Percentiles rank a stretch among this genome's conserved stretches.
phyloP scores from a whole-genome alignment of 2,329 filamentous ascomycete species.

The Paracoccidioides lutzii region DNA sequence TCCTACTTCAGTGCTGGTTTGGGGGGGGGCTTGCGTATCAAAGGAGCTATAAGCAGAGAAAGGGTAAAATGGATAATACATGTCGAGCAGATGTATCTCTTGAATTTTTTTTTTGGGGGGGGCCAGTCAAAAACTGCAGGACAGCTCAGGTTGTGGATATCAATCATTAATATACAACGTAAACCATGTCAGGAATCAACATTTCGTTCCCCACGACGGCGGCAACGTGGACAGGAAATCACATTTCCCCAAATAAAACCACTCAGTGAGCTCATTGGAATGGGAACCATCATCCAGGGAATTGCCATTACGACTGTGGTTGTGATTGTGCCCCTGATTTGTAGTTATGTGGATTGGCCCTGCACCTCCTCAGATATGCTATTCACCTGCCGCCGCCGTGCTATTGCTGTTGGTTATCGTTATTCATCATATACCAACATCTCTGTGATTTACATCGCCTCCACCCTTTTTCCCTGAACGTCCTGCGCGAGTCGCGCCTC shows the following conservation, averaged over 20 bases:
- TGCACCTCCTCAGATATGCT: not conserved
- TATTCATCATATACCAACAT: not conserved
- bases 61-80: too few relatives aligned
- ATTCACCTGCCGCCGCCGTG: not conserved
- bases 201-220: slow-evolving; percentile 6
- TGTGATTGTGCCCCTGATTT: not conserved
- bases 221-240: slow-evolving; percentile 11
- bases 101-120: too few relatives aligned
- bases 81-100: too few relatives aligned
- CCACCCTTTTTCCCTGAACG: not conserved
- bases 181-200: not conserved
- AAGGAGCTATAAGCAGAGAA: too few relatives aligned
- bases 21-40: too few relatives aligned
- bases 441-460: not conserved
- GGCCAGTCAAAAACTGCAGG: too few relatives aligned
- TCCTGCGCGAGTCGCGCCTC: slow-evolving; percentile 3
- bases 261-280: slow-evolving; percentile 2
- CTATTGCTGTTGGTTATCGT: not conserved
- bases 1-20: too few relatives aligned
- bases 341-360: too few relatives aligned
- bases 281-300: slow-evolving; percentile 3
- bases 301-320: not conserved
- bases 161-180: not conserved
- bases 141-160: too few relatives aligned
- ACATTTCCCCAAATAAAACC: slow-evolving; percentile 9